Conservation (phyloP, 495 filamentous ascomycete species). For the Penicillium daleae region DNA sequence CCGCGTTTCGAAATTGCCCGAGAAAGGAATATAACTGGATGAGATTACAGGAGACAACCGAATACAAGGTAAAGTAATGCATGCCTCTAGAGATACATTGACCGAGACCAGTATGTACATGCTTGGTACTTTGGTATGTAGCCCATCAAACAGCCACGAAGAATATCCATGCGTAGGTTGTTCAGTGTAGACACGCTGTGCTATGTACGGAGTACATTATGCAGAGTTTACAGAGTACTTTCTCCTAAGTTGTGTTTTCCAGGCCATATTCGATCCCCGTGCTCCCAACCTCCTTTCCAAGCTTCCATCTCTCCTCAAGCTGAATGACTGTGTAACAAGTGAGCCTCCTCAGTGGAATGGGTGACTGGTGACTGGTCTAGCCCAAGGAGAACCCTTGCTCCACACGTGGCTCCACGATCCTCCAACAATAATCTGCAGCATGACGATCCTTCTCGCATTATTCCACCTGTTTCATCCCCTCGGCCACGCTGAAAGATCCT, state of each 20-base stretch:
- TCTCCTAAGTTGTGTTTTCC: not conserved
- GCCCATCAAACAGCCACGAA: not conserved
- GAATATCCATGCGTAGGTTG: too few species aligned
- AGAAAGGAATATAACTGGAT: too few species aligned
- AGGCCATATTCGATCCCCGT: not conserved
- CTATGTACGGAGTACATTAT: too few species aligned
- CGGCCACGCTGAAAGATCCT: not conserved
- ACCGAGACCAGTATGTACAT: too few species aligned
- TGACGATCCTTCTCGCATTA: constrained; percentile 17
- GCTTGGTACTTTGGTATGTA: too few species aligned
- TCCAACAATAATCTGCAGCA: constrained; percentile 1
- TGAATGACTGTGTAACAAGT: not conserved
- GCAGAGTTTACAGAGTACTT: not conserved
- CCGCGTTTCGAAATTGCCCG: not conserved
- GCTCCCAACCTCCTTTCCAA: not conserved
- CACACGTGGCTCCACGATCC: constrained; percentile 34
- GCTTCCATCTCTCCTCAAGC: not conserved
- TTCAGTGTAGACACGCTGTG: too few species aligned
- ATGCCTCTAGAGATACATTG: not conserved
- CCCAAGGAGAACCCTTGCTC: constrained; percentile 7
- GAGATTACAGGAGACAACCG: not conserved
- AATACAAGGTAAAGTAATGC: not conserved
- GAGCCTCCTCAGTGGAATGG: not conserved
- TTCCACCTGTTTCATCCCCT: constrained; percentile 5
- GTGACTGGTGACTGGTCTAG: constrained; percentile 1